A percentile compares a stretch with the other conserved stretches of the same genome.
Conservation (phyloP, 805 yeast species). For the Ascoidea asiatica region DNA sequence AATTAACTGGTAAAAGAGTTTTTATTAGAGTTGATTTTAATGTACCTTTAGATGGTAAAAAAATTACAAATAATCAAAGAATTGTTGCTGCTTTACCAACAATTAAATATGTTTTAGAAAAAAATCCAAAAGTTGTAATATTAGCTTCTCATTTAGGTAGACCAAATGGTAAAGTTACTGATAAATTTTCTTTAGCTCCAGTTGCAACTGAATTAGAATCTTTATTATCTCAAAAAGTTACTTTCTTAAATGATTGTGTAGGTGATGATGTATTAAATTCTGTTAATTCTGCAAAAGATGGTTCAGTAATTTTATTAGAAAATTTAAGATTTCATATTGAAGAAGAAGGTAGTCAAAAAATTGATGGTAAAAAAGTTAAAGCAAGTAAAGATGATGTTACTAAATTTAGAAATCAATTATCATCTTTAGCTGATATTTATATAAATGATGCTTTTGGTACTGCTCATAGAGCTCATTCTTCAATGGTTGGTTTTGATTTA, state of each 20-base stretch:
- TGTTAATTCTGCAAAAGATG: constrained; percentile 59
- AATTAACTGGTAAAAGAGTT: constrained; percentile 83
- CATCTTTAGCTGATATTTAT: constrained; percentile 92
- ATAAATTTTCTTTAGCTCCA: constrained; percentile 86
- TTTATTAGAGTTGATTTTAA: constrained; percentile 97
- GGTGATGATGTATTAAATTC: constrained; percentile 81
- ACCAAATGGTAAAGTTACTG: constrained; percentile 88
- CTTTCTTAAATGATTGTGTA: constrained; percentile 82
- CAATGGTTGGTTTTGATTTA: constrained; percentile 95
- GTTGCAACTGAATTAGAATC: constrained; percentile 80
- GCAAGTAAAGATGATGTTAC: constrained; percentile 77
- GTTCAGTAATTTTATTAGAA: constrained; percentile 83
- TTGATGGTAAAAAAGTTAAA: constrained; percentile 87
- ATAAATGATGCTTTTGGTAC: constrained; percentile 98
- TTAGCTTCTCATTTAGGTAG: constrained; percentile 98
- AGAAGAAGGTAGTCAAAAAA: constrained; percentile 89
- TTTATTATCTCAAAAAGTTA: constrained; percentile 61
- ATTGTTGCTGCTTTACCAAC: constrained; percentile 99
- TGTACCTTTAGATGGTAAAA: constrained; percentile 90
- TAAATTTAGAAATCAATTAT: constrained; percentile 79
- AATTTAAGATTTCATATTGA: constrained; percentile 98
- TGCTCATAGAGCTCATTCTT: constrained; percentile 99
- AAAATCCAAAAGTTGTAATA: constrained; percentile 81
- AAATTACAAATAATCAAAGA: constrained; percentile 98
- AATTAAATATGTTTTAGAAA: constrained; percentile 84